These are phyloP conservation scores for Biscutella laevigata DNA, from an alignment of 441 rosid genomes.

Conservation along the genomic window DNA sequence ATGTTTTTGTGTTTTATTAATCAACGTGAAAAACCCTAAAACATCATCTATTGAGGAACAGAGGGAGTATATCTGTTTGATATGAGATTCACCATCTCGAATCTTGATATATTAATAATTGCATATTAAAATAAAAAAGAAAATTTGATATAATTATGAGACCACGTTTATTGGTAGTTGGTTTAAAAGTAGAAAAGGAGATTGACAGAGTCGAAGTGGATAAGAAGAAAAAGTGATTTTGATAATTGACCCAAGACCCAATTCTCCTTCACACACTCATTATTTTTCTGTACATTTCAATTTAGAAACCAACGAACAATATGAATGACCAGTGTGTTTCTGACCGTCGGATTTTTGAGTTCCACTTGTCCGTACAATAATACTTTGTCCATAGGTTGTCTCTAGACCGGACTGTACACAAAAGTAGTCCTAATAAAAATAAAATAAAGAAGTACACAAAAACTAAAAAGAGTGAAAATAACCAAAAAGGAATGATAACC, in stretches of 20 bases:
- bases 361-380: conserved; percentile 7
- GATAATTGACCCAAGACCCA: not conserved
- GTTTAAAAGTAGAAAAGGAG: not conserved
- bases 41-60: no score
- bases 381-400: conserved; percentile 16
- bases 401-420: conserved; percentile 5
- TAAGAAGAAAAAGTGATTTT: conserved; percentile 7
- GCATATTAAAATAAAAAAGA: no score
- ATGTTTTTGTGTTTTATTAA: no score
- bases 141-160: no score
- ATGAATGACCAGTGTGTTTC: not conserved
- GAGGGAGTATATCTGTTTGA: no score
- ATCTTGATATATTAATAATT: not conserved
- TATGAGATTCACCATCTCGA: no score
- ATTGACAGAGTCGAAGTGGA: not conserved
- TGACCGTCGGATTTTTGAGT: conserved; percentile 21
- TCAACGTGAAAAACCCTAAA: no score
- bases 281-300: not conserved
- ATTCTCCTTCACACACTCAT: not conserved
- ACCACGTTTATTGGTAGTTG: not conserved
- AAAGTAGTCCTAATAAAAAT: conserved; percentile 16
- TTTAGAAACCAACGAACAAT: conserved; percentile 14
- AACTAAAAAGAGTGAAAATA: no score
- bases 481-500: no score
- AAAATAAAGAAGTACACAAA: no score